These are phyloP conservation scores for Pisolithus tinctorius DNA, from an alignment of 768 basidiomycete genomes.

Conservation along the genomic window DNA sequence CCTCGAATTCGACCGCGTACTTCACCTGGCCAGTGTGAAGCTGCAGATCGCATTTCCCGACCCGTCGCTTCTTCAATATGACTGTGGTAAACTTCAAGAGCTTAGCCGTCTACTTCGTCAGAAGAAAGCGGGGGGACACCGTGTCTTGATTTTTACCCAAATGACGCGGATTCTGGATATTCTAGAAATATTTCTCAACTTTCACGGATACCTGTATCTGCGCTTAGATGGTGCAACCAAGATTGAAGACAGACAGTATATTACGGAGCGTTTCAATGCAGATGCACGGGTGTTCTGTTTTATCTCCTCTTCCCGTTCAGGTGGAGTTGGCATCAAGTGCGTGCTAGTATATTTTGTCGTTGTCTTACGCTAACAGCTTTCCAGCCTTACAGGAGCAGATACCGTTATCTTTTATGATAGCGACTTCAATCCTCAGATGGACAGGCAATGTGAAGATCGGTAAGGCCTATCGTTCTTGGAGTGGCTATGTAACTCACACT, in stretches of 20 bases:
- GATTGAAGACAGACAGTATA: slow-evolving; percentile 89
- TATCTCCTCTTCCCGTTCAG: slow-evolving; percentile 74
- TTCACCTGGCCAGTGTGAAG: slow-evolving; percentile 75
- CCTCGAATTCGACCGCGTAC: slow-evolving; percentile 52
- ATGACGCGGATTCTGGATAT: slow-evolving; percentile 95
- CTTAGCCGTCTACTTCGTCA: slow-evolving; percentile 73
- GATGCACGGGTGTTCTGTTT: slow-evolving; percentile 80
- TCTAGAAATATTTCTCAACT: slow-evolving; percentile 86
- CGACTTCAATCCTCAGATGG: slow-evolving; percentile 97
- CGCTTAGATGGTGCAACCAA: slow-evolving; percentile 94
- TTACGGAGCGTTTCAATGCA: slow-evolving; percentile 82
- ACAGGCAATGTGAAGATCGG: slow-evolving; percentile 93
- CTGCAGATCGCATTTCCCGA: slow-evolving; percentile 93
- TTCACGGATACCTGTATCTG: slow-evolving; percentile 89
- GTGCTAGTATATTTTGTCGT: slow-evolving; percentile 24
- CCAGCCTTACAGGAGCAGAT: slow-evolving; percentile 78
- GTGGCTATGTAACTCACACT: slow-evolving; percentile 2
- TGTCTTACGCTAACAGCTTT: slow-evolving; percentile 12
- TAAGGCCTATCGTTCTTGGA: slow-evolving; percentile 23
- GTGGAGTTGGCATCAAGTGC: slow-evolving; percentile 93
- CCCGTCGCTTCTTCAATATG: slow-evolving; percentile 83
- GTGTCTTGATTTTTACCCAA: slow-evolving; percentile 92
- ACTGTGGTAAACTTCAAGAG: slow-evolving; percentile 91
- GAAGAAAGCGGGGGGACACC: slow-evolving; percentile 83
- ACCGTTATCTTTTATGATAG: slow-evolving; percentile 98